These are phyloP conservation scores for Thalassiosira pacifica DNA, from an alignment of 352 stramenopile genomes.

Conservation along the genomic window DNA sequence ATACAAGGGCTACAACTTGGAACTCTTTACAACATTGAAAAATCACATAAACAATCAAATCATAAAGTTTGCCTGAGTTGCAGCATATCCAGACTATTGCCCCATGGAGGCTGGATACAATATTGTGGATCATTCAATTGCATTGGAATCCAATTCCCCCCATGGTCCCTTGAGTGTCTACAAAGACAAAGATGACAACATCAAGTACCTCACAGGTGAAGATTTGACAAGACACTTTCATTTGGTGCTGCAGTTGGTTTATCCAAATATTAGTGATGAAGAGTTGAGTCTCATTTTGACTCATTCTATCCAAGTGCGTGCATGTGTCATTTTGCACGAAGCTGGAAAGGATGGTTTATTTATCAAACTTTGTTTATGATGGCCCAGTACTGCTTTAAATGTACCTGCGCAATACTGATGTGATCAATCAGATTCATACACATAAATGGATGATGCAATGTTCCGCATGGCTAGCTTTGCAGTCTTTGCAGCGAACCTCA, in stretches of 20 bases:
- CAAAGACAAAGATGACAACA: not conserved
- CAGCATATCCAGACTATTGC: too few species aligned
- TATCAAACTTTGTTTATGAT: constrained; percentile 39
- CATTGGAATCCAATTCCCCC: not conserved
- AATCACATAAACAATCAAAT: too few species aligned
- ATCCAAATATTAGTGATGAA: not conserved
- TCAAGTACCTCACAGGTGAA: constrained; percentile 12
- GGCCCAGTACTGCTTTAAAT: constrained; percentile 40
- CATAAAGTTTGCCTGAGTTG: too few species aligned
- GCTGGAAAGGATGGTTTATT: constrained; percentile 19
- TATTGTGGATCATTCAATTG: not conserved
- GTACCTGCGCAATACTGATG: constrained; percentile 47
- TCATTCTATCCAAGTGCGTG: constrained; percentile 33
- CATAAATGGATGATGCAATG: too few species aligned
- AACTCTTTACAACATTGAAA: too few species aligned
- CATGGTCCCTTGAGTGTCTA: constrained; percentile 23
- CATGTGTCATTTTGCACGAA: constrained; percentile 26
- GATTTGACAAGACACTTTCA: not conserved
- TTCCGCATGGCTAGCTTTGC: too few species aligned
- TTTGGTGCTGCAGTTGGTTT: not conserved
- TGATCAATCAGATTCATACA: too few species aligned
- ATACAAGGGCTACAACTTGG: too few species aligned
- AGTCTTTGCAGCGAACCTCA: too few species aligned
- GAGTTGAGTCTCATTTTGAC: constrained; percentile 16
- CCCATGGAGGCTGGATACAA: not conserved